Evolutionary conservation across 345 rosid species (phyloP).

Genomic region (Balakata baccata): DNA sequence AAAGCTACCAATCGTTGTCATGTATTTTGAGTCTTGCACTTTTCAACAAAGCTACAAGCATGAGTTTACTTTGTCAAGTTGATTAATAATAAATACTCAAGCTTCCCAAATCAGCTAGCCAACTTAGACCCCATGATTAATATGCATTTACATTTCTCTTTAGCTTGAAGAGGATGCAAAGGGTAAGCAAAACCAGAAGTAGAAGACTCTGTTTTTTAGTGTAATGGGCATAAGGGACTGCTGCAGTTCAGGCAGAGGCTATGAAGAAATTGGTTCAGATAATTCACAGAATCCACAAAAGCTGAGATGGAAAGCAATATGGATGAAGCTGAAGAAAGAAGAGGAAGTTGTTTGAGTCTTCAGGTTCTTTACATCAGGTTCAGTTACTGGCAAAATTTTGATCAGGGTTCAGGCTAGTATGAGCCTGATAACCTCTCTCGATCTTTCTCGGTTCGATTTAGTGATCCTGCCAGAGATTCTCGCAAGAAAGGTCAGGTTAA

Average conservation of each 20-base stretch:
- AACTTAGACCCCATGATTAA: not conserved
- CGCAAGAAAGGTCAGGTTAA: slow-evolving; percentile 7
- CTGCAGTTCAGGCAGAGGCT: slow-evolving; percentile 14
- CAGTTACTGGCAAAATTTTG: slow-evolving; percentile 47
- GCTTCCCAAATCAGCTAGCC: not conserved
- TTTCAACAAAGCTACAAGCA: not conserved
- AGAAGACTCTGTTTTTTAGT: not conserved
- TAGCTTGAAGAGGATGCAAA: no score
- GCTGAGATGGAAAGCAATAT: slow-evolving; percentile 34
- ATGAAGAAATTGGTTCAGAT: not conserved
- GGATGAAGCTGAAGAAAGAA: slow-evolving; percentile 39
- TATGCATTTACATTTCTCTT: no score
- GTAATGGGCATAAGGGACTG: slow-evolving; percentile 27
- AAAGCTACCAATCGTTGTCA: not conserved
- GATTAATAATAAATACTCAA: not conserved
- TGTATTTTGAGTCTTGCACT: not conserved
- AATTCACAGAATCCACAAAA: slow-evolving; percentile 11
- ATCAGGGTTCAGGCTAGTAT: slow-evolving; percentile 39
- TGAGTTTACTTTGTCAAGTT: not conserved
- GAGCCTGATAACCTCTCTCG: slow-evolving; percentile 44
- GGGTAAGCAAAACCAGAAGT: no score
- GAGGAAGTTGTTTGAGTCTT: slow-evolving; percentile 24
- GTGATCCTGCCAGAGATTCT: slow-evolving; percentile 28
- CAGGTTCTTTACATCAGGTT: slow-evolving; percentile 5
- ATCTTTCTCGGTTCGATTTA: slow-evolving; percentile 48